Evolutionary conservation across 2,329 filamentous ascomycete species (phyloP).

Genomic region (Tolypocladium tundrense): DNA sequence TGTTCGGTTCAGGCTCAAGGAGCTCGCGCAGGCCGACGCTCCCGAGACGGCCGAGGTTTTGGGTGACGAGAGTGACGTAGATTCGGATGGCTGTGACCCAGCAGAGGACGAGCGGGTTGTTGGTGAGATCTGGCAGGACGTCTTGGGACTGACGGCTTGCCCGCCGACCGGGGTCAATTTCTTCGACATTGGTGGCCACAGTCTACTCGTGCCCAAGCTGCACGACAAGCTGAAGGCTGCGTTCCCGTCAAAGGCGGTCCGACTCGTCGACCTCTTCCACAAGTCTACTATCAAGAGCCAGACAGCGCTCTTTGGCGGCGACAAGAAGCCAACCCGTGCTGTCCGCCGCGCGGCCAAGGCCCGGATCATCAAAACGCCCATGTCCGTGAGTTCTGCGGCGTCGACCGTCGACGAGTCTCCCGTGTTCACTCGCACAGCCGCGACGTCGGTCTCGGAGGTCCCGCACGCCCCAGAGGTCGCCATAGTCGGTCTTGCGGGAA

Average conservation of each 20-base stretch:
- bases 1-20: neutral
- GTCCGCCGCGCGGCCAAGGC: neutral
- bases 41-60: neutral
- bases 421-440: constrained; percentile 2
- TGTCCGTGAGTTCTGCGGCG: neutral
- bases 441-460: constrained; percentile 5
- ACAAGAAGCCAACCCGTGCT: neutral
- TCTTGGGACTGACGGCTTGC: neutral
- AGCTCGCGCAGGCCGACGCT: neutral
- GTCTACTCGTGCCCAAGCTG: constrained; percentile 6
- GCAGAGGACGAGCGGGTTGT: neutral
- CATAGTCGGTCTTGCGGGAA: constrained; percentile 4
- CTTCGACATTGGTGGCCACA: constrained; percentile 9
- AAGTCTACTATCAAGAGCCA: constrained; percentile 4
- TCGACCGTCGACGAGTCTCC: neutral
- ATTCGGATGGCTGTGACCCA: neutral
- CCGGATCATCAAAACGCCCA: neutral
- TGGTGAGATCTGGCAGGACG: neutral
- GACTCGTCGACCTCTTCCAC: constrained; percentile 5
- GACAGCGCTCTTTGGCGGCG: neutral
- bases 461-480: constrained; percentile 1
- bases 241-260: constrained; percentile 1
- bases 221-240: constrained; percentile 4
- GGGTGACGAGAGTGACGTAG: neutral
- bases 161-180: constrained; percentile 5